Conservation (phyloP, 169 alveolate genomes). For the Plasmodium yoelii region DNA sequence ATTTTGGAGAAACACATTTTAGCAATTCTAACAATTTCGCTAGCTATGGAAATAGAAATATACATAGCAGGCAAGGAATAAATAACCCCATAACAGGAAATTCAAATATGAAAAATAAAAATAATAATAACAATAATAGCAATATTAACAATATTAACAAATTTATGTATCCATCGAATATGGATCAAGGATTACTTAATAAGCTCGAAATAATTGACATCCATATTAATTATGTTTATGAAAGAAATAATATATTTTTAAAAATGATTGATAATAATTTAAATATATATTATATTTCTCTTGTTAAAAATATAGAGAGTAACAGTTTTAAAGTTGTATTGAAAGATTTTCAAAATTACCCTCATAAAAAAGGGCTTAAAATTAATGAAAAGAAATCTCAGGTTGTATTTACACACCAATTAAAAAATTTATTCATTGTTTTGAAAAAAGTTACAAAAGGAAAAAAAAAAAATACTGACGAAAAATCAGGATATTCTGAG, state of each 20-base stretch:
- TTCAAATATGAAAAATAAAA: not conserved
- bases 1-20: not conserved
- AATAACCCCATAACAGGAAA: too few relatives aligned
- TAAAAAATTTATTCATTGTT: conserved; percentile 38
- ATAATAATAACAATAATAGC: too few relatives aligned
- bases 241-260: conserved; percentile 42
- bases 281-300: conserved; percentile 57
- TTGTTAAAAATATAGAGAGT: conserved; percentile 19
- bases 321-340: conserved; percentile 38
- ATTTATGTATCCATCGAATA: conserved; percentile 1
- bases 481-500: not conserved
- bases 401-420: conserved; percentile 33
- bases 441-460: conserved; percentile 6
- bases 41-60: too few relatives aligned
- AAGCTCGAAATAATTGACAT: conserved; percentile 56
- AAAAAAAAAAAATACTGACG: not conserved
- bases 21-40: not conserved
- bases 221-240: conserved; percentile 42
- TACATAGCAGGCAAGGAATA: too few relatives aligned
- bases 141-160: not conserved
- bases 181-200: conserved; percentile 17
- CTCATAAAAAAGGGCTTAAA: conserved; percentile 57
- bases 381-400: conserved; percentile 31
- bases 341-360: conserved; percentile 74
- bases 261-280: conserved; percentile 55